These are phyloP conservation scores for Kodamaea kakaduensis DNA, from an alignment of 805 yeast genomes.

Conservation along the genomic window DNA sequence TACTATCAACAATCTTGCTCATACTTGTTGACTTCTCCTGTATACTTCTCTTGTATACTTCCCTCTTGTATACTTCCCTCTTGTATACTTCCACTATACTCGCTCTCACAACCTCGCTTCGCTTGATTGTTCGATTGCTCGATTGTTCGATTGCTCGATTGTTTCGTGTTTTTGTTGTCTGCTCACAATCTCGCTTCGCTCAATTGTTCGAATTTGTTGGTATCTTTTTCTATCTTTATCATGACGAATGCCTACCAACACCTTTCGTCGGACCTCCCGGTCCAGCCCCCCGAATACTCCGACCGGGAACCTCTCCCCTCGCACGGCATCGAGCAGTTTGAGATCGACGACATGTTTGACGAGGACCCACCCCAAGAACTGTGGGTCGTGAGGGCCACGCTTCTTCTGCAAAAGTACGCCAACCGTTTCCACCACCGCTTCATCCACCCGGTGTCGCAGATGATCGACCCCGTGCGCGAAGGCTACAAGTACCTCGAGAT, in stretches of 20 bases:
- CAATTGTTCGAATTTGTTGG: too few relatives aligned
- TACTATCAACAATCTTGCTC: too few relatives aligned
- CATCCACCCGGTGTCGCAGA: constrained; percentile 41
- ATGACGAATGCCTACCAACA: neutral
- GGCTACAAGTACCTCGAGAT: constrained; percentile 38
- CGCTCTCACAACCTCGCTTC: too few relatives aligned
- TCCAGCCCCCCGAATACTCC: constrained; percentile 12
- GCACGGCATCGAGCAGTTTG: constrained; percentile 29
- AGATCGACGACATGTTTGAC: constrained; percentile 29
- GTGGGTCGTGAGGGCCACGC: constrained; percentile 35
- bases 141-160: too few relatives aligned
- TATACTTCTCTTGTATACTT: too few relatives aligned
- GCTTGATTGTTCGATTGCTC: too few relatives aligned
- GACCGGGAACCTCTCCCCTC: constrained; percentile 3
- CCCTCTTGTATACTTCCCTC: too few relatives aligned
- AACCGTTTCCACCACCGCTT: constrained; percentile 32
- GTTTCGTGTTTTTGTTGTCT: too few relatives aligned
- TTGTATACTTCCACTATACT: too few relatives aligned
- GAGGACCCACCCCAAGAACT: constrained; percentile 18
- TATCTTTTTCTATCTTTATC: too few relatives aligned
- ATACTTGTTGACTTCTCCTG: too few relatives aligned
- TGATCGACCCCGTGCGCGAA: constrained; percentile 51
- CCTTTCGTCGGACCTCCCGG: constrained; percentile 8
- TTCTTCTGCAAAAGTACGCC: constrained; percentile 33
- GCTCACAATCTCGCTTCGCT: too few relatives aligned